Evolutionary conservation across 2,329 filamentous ascomycete genomes (phyloP).

Genomic region (Metarhizium guizhouense): DNA sequence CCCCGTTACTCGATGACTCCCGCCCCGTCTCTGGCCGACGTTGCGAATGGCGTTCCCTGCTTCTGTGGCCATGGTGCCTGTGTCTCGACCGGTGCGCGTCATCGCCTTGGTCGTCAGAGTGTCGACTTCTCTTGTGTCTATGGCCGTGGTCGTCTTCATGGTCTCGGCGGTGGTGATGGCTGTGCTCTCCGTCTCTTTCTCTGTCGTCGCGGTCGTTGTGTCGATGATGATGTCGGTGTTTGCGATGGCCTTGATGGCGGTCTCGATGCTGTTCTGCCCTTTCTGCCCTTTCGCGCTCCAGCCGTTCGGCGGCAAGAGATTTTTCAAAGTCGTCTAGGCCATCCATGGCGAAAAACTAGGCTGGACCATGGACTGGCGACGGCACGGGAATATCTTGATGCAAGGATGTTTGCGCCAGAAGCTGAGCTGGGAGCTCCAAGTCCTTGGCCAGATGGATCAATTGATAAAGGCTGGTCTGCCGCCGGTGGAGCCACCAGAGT

Average conservation of each 20-base stretch:
- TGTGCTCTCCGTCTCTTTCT: conserved; percentile 18
- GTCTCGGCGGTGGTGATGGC: conserved; percentile 22
- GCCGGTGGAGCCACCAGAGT: too few species aligned
- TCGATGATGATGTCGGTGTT: conserved; percentile 39
- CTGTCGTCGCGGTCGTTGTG: conserved; percentile 33
- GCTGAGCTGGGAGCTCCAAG: too few species aligned
- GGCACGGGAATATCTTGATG: too few species aligned
- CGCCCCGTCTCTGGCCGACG: conserved; percentile 45
- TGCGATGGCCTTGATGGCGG: conserved; percentile 32
- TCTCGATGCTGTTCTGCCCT: conserved; percentile 34
- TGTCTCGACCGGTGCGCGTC: conserved; percentile 35
- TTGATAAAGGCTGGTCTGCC: too few species aligned
- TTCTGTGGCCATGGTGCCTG: conserved; percentile 5
- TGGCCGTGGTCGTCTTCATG: conserved; percentile 38
- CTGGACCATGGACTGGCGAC: background rate
- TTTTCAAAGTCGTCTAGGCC: conserved; percentile 69
- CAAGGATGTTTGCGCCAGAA: too few species aligned
- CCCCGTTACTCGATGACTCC: conserved; percentile 21
- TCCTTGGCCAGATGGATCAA: too few species aligned
- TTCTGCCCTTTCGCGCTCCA: conserved; percentile 38
- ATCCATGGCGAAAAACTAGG: conserved; percentile 29
- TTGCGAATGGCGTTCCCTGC: conserved; percentile 30
- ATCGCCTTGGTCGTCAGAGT: conserved; percentile 38
- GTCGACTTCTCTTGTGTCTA: conserved; percentile 51
- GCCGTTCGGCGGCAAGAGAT: conserved; percentile 57